Base-by-base conservation (phyloP, 257 asterid genomes). In the Salvia hispanica region DNA sequence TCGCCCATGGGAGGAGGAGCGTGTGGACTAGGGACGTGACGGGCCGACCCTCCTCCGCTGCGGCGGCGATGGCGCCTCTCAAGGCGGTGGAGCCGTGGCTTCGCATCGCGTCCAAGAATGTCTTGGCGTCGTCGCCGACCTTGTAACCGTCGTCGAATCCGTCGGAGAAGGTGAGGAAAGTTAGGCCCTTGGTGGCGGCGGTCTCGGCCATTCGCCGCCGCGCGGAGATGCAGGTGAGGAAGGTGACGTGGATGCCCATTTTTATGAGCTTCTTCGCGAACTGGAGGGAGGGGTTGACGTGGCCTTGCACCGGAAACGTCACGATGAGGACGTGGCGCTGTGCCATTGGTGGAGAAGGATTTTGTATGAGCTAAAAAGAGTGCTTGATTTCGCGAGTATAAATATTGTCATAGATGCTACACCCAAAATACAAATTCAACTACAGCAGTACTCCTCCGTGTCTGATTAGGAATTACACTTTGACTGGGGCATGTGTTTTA, bases 201-300 rank as follows among this genome's bases (percentile, higher is more conserved):
- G 80, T 2, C 8, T 72, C 64, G 4, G 33, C 25, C 80, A 87
- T 75, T 42, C 74, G 84, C 7, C 73, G 78, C 7, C 28, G 73
- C 0, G 88, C 95, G 40, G 66, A 28, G 4, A 77, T 14, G 63
- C 75, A 71, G 13, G 92, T 83, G 73, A 70, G 67, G 21, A 18
- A 18, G 21, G 21, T 18, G 21, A 18, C 21, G 21, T 18, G 21
- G 21, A 18, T 18, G 21, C 21, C 21, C 21, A 18, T 0, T 18
- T 18, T 18, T 18, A 18, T 18, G 21, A 18, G 86, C 21, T 58
- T 54, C 64, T 86, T 79, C 52, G 94, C 86, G 11, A 86, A 81
- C 0, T 78, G 87, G 12, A 88, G 90, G 43, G 87, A 12, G 0
- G 97, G 97, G 54, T 90, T 90, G 72, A 90, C 78, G 39, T 90